Evolutionary conservation across 1,284 basidiomycete genomes (phyloP).

Genomic region (Athelia sp.): DNA sequence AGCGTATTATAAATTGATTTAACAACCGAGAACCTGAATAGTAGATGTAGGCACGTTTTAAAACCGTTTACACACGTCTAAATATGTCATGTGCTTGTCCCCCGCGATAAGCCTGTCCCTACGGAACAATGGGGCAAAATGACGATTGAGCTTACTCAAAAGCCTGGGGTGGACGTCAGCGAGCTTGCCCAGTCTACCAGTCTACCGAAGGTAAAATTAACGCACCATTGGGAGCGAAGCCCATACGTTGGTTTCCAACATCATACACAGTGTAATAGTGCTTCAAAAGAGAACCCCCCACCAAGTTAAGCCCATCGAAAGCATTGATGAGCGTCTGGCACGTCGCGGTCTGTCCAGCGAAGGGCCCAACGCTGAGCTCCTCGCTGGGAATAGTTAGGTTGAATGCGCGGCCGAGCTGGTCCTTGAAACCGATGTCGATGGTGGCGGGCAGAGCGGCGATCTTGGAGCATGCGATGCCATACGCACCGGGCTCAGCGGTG

Average conservation of each 20-base stretch:
- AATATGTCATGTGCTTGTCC: too few species aligned
- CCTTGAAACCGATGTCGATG: slow-evolving; percentile 49
- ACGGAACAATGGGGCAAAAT: too few species aligned
- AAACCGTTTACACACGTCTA: too few species aligned
- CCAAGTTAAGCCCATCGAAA: slow-evolving; percentile 41
- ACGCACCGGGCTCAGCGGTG: slow-evolving; percentile 45
- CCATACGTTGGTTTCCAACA: slow-evolving; percentile 39
- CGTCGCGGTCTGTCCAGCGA: slow-evolving; percentile 36
- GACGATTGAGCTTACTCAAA: too few species aligned
- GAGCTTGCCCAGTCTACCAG: too few species aligned
- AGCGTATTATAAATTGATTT: too few species aligned
- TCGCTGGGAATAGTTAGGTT: slow-evolving; percentile 50
- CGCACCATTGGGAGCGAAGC: slow-evolving; percentile 39
- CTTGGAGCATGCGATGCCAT: slow-evolving; percentile 45
- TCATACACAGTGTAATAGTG: slow-evolving; percentile 58
- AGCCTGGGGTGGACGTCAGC: too few species aligned
- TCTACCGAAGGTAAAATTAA: neutral
- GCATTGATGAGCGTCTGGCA: slow-evolving; percentile 57
- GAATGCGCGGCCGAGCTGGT: slow-evolving; percentile 38
- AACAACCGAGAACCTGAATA: too few species aligned
- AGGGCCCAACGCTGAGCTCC: slow-evolving; percentile 53
- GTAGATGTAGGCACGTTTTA: too few species aligned
- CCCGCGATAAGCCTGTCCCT: too few species aligned
- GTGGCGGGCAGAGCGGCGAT: slow-evolving; percentile 40
- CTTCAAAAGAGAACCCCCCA: slow-evolving; percentile 49